Base-by-base conservation (phyloP, 1,284 basidiomycete genomes). In the Vanrija sp. region DNA sequence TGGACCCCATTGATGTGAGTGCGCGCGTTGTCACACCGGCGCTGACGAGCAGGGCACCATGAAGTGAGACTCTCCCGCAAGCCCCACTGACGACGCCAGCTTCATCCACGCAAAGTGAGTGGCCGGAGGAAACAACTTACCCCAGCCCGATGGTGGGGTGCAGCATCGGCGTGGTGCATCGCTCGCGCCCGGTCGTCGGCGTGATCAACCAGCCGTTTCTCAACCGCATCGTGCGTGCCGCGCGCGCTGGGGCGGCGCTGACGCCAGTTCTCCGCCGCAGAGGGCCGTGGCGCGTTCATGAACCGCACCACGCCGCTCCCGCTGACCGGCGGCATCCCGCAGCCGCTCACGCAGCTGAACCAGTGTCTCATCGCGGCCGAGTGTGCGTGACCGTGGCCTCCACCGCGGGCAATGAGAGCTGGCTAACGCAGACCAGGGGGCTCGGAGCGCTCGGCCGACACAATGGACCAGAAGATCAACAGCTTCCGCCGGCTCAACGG, bases 161-260 rank as follows among this genome's bases (percentile, higher is more conserved):
- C 72, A 94, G 91, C 15, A 85, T 98, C 52, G 94, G 93, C 1
- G 80, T 97, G 60, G 87, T 93, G 59, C 87, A 89, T 77, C 81
- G 87, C 60, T 83, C 84, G 58, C 80, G 81, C 15, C 89, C 94
- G 2, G 82, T 91, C 3, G 82, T 97, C 18, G 94, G 91, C 1
- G 89, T 94, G 46, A 86, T 93, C 62, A 91, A 85, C 77, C 91
- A 92, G 68, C 93, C 93, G 0, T 93, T 94, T 80, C 80, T 93
- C 54, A 83, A 90, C 65, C 84, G 89, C 54, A 80, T 91, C 51
- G 86, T 87, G 59, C 25, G 14, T 19, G 7, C 29, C 18, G 4
- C 44, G 16, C 14, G 16, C 16, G 2, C 10, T 5, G 12, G n/a
- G 38, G 26, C 26, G 8, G 5, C 26, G 28, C 50, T 63, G 25